Percentiles rank a stretch among this genome's conserved stretches.
phyloP scores from a whole-genome alignment of 495 filamentous ascomycete genomes.

The Aspergillus funiculosus region DNA sequence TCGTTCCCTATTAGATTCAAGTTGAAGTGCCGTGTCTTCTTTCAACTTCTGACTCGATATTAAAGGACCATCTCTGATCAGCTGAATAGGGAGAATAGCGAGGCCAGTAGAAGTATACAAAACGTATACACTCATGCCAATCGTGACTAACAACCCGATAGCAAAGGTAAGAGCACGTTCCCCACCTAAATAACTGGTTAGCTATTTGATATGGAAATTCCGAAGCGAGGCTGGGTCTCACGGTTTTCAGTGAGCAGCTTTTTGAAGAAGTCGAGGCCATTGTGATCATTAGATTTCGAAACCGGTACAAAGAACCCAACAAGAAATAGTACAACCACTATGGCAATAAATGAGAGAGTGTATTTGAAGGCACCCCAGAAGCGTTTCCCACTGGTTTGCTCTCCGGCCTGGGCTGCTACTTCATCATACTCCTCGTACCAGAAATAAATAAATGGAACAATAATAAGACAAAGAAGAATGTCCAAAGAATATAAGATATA shows the following conservation, averaged over 20 bases:
- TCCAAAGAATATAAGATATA: constrained; percentile 90
- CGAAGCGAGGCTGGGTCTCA: constrained; percentile 32
- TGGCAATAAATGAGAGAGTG: constrained; percentile 72
- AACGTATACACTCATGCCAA: constrained; percentile 79
- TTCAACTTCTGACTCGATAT: constrained; percentile 70
- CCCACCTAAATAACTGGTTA: constrained; percentile 51
- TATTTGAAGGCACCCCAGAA: constrained; percentile 86
- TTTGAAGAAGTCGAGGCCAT: constrained; percentile 88
- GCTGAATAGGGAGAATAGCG: constrained; percentile 77
- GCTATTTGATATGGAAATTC: neutral
- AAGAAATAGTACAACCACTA: constrained; percentile 78
- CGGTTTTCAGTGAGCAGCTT: constrained; percentile 74
- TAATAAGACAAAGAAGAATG: constrained; percentile 80
- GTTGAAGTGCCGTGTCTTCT: constrained; percentile 67
- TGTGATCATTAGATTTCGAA: constrained; percentile 53
- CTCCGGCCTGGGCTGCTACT: constrained; percentile 69
- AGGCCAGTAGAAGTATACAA: constrained; percentile 86
- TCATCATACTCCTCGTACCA: constrained; percentile 97
- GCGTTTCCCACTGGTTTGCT: constrained; percentile 59
- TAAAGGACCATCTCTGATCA: constrained; percentile 85
- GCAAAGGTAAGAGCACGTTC: constrained; percentile 89
- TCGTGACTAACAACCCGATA: constrained; percentile 73
- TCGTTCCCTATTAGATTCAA: constrained; percentile 82
- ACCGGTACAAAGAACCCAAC: constrained; percentile 90
- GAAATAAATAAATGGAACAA: constrained; percentile 95